Percentiles rank a stretch among this genome's conserved stretches.
Evolutionary conservation across 1,139 yeast species (phyloP).

Genomic region (Lodderomyces orthopsilosis): DNA sequence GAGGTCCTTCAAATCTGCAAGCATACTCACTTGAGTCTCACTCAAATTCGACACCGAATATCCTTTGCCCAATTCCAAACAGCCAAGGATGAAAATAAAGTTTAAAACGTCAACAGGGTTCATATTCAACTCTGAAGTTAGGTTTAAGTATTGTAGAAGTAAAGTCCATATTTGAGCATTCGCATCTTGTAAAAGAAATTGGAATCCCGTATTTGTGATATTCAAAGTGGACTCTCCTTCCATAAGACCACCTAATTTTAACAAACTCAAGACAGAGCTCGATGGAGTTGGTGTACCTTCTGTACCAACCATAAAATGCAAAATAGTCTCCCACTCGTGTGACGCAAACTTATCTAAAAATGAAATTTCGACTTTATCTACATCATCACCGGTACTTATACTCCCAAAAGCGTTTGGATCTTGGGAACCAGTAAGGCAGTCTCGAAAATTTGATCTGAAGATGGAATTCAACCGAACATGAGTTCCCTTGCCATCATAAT

Average conservation of each 20-base stretch:
- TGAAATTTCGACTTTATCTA: conserved; percentile 53
- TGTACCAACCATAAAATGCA: conserved; percentile 97
- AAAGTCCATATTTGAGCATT: conserved; percentile 96
- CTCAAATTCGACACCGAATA: conserved; percentile 71
- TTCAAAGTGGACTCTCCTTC: conserved; percentile 46
- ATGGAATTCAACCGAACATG: conserved; percentile 65
- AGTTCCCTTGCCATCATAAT: conserved; percentile 56
- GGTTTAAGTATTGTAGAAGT: conserved; percentile 77
- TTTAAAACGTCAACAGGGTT: conserved; percentile 95
- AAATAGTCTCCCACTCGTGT: conserved; percentile 87
- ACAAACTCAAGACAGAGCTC: conserved; percentile 59
- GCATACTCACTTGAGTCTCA: conserved; percentile 80
- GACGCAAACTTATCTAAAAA: conserved; percentile 81
- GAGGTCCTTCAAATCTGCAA: conserved; percentile 85
- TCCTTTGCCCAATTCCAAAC: conserved; percentile 85
- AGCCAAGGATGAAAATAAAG: conserved; percentile 89
- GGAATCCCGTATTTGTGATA: conserved; percentile 91
- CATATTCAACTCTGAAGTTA: conserved; percentile 83
- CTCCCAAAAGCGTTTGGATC: conserved; percentile 47
- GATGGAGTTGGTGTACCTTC: conserved; percentile 65
- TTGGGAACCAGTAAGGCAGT: conserved; percentile 81
- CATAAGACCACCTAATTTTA: conserved; percentile 83
- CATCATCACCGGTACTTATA: conserved; percentile 30
- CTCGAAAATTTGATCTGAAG: conserved; percentile 72
- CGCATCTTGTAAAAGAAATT: conserved; percentile 85